These are phyloP conservation scores for Leavenworthia alabamica DNA, from an alignment of 345 rosid species.

Conservation along the genomic window DNA sequence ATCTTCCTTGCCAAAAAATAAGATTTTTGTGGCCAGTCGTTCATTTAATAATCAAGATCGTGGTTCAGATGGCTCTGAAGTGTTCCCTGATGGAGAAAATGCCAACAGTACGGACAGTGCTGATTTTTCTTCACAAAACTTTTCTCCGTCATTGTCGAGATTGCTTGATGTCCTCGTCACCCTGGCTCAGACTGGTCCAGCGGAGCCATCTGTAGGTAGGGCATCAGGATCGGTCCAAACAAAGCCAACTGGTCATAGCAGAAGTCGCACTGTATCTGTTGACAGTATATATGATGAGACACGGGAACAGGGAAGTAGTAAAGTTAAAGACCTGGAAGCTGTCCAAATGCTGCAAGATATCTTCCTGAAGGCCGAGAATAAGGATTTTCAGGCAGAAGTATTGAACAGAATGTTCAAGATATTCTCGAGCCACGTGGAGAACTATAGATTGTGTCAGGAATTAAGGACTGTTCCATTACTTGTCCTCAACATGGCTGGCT, in stretches of 20 bases:
- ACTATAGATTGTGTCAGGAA: conserved; percentile 85
- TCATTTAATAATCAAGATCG: conserved; percentile 30
- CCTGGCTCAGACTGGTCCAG: conserved; percentile 86
- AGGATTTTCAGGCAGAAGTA: conserved; percentile 91
- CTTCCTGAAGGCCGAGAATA: conserved; percentile 80
- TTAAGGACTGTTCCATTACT: conserved; percentile 93
- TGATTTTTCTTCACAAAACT: conserved; percentile 43
- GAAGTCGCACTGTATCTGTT: conserved; percentile 54
- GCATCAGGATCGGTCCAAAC: conserved; percentile 46
- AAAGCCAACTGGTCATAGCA: conserved; percentile 50
- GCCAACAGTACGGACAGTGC: conserved; percentile 32
- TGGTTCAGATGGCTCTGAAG: conserved; percentile 34
- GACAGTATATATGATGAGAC: conserved; percentile 62
- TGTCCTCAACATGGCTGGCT: conserved; percentile 91
- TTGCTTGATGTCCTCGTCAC: conserved; percentile 91
- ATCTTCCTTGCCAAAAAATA: conserved; percentile 56
- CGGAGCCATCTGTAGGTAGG: conserved; percentile 49
- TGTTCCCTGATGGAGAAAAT: conserved; percentile 25
- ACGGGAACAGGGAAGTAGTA: conserved; percentile 73
- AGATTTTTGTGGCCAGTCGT: conserved; percentile 33
- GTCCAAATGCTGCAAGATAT: conserved; percentile 97
- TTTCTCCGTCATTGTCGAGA: conserved; percentile 81
- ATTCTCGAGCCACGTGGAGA: conserved; percentile 95
- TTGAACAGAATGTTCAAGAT: conserved; percentile 94
- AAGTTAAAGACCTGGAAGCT: conserved; percentile 98